A percentile compares a stretch with the other conserved stretches of the same genome.
These are phyloP conservation scores for Lenwebbia sp. DNA, from an alignment of 345 rosid species.

Conservation along the genomic window DNA sequence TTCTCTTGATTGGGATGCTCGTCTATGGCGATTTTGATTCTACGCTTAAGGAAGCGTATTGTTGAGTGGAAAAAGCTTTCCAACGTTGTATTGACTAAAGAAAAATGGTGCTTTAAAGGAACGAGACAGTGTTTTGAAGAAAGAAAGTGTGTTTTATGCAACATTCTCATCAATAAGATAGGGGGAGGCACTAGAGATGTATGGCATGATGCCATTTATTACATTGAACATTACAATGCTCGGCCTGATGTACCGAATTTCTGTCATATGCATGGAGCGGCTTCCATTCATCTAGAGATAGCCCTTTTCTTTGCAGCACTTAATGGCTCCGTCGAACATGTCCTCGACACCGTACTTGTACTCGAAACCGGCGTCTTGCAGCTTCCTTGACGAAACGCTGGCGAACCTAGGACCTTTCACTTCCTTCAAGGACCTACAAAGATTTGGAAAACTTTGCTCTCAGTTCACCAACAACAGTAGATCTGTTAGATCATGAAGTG, in stretches of 20 bases:
- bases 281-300: not conserved
- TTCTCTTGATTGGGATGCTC: too few species aligned
- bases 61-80: too few species aligned
- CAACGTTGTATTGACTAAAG: too few species aligned
- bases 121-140: too few species aligned
- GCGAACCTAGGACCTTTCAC: not conserved
- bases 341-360: slow-evolving; percentile 16
- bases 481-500: not conserved
- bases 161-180: too few species aligned
- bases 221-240: not conserved
- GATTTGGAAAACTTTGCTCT: not conserved
- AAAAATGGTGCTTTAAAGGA: too few species aligned
- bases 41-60: too few species aligned
- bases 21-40: too few species aligned
- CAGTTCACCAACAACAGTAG: not conserved
- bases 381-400: slow-evolving; percentile 15
- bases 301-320: slow-evolving; percentile 19
- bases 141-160: too few species aligned
- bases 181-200: too few species aligned
- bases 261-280: not conserved
- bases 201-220: not conserved
- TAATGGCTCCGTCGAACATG: slow-evolving; percentile 19
- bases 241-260: not conserved
- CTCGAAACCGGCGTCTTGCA: slow-evolving; percentile 20
- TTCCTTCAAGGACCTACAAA: not conserved